Evolutionary conservation across 176 grass and related monocot genomes (phyloP).

Genomic region (Eleusine coracana): DNA sequence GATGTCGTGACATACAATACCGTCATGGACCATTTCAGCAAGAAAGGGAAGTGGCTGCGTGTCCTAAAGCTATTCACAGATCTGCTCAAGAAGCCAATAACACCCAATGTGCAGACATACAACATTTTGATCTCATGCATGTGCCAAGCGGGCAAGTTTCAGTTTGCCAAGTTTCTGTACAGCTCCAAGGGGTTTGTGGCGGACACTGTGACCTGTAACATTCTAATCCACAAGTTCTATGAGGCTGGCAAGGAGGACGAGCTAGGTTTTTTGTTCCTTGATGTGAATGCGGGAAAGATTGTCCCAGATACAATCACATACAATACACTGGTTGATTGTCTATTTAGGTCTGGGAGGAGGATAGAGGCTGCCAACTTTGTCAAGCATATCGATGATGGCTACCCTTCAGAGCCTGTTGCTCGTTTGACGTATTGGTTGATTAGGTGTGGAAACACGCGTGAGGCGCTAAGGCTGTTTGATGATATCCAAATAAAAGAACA

Average conservation of each 20-base stretch:
- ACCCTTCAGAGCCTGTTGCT: slow-evolving; percentile 50
- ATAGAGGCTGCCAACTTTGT: slow-evolving; percentile 65
- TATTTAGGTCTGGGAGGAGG: slow-evolving; percentile 71
- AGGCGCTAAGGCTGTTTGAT: slow-evolving; percentile 68
- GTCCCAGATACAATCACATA: slow-evolving; percentile 61
- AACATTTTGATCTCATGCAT: slow-evolving; percentile 76
- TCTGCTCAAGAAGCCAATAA: slow-evolving; percentile 79
- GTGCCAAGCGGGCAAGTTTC: slow-evolving; percentile 74
- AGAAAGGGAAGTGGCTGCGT: slow-evolving; percentile 61
- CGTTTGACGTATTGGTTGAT: slow-evolving; percentile 78
- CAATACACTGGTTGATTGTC: slow-evolving; percentile 65
- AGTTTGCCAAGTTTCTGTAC: slow-evolving; percentile 62
- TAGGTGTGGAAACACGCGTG: slow-evolving; percentile 52
- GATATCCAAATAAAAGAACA: slow-evolving; percentile 66
- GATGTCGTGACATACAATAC: slow-evolving; percentile 84
- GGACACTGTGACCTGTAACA: slow-evolving; percentile 85
- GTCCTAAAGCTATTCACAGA: slow-evolving; percentile 74
- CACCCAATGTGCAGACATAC: slow-evolving; percentile 55
- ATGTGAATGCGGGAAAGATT: slow-evolving; percentile 59
- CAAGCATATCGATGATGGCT: slow-evolving; percentile 60
- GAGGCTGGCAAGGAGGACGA: slow-evolving; percentile 52
- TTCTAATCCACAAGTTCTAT: slow-evolving; percentile 78
- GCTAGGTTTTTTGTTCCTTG: slow-evolving; percentile 63
- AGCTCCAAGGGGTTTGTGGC: slow-evolving; percentile 69
- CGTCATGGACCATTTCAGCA: slow-evolving; percentile 75